Conservation (phyloP, 1,284 basidiomycete species). For the Spongiforma sp. region DNA sequence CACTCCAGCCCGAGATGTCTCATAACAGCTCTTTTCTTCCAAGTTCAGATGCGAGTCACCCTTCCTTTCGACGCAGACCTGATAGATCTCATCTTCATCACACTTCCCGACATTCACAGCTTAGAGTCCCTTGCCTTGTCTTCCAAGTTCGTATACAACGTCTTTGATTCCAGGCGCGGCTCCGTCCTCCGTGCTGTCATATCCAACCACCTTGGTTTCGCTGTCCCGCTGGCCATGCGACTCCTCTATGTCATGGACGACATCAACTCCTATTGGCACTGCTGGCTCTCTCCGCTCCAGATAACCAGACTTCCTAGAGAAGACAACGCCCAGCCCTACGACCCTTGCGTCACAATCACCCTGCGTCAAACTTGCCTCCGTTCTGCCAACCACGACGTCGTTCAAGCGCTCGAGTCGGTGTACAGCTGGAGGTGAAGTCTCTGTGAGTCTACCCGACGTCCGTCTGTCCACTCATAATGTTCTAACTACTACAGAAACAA, state of each 20-base stretch:
- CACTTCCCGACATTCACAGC: slow-evolving; percentile 33
- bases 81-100: slow-evolving; percentile 37
- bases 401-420: slow-evolving; percentile 36
- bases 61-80: slow-evolving; percentile 32
- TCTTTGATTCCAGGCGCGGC: slow-evolving; percentile 39
- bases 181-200: slow-evolving; percentile 40
- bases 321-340: slow-evolving; percentile 11
- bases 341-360: not conserved
- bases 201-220: slow-evolving; percentile 40
- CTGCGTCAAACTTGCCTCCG: slow-evolving; percentile 22
- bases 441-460: not conserved
- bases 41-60: too few relatives aligned
- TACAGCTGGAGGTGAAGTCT: slow-evolving; percentile 43
- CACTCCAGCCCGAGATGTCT: too few relatives aligned
- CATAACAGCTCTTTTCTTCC: too few relatives aligned
- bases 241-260: slow-evolving; percentile 25
- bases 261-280: slow-evolving; percentile 18
- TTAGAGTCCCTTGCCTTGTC: slow-evolving; percentile 34
- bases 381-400: slow-evolving; percentile 24
- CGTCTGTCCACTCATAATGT: slow-evolving; percentile 2
- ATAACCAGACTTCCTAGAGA: slow-evolving; percentile 12
- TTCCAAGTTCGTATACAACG: slow-evolving; percentile 38
- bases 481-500: slow-evolving; percentile 38
- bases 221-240: slow-evolving; percentile 38
- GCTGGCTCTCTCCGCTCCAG: slow-evolving; percentile 16